phyloP scores from a whole-genome alignment of 2,329 filamentous ascomycete species.

The Tympanopsis confertula region DNA sequence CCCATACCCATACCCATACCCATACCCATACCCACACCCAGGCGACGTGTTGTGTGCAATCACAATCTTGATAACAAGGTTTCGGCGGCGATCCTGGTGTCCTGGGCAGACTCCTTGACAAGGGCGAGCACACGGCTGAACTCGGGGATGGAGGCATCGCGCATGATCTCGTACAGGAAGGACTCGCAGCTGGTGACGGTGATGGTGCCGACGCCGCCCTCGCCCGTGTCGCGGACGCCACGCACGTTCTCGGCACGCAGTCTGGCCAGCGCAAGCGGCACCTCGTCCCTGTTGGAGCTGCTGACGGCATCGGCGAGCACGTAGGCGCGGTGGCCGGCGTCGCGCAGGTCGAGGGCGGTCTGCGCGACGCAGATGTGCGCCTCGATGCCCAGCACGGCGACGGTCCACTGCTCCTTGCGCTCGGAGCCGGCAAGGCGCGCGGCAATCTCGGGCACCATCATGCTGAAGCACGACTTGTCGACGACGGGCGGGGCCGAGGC shows the following conservation, averaged over 20 bases:
- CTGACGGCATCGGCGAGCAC: conserved; percentile 82
- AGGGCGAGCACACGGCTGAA: conserved; percentile 65
- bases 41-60: background rate
- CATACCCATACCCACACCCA: too few relatives aligned
- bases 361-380: conserved; percentile 90
- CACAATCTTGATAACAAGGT: conserved; percentile 53
- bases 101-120: conserved; percentile 65
- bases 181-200: conserved; percentile 79
- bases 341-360: conserved; percentile 72
- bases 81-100: conserved; percentile 59
- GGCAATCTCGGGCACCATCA: conserved; percentile 63
- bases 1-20: too few relatives aligned
- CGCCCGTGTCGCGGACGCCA: too few relatives aligned
- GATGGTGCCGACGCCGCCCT: too few relatives aligned
- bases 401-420: conserved; percentile 18
- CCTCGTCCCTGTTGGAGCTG: conserved; percentile 73
- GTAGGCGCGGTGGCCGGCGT: conserved; percentile 69
- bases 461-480: conserved; percentile 87
- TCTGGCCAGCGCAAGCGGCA: conserved; percentile 65
- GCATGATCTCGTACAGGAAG: conserved; percentile 79
- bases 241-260: conserved; percentile 67
- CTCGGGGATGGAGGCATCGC: conserved; percentile 62
- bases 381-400: conserved; percentile 83
- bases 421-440: conserved; percentile 16
- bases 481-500: conserved; percentile 40